Evolutionary conservation across 2,329 filamentous ascomycete genomes (phyloP), one percentile per base, ranked within the genome.

Genomic region (Conoideocrella luteorostrata): DNA sequence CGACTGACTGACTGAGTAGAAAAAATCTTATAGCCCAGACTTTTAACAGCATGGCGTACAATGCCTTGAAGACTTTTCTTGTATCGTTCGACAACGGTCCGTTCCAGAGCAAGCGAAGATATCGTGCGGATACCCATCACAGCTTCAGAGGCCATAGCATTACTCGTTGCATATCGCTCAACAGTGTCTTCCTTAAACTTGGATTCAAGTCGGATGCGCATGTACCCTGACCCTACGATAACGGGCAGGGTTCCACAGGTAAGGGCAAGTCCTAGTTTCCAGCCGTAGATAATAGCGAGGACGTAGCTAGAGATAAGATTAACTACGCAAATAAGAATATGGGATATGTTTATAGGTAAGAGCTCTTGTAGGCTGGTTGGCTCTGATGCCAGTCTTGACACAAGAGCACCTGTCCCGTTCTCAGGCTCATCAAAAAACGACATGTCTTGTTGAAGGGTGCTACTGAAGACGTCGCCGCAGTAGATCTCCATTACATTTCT

Each of bases 391-490:
- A 69, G 48, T 10, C 64, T 55, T 1, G 63, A 62, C 0, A 65
- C 65, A 2, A 70, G 57, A 1, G 66, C 58, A 1, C 67, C 67
- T 2, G 66, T 65, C 34, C 57, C 58, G 29, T 68, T 64, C 5
- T 59, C 54, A 0, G 61, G 55, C 7, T 58, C 46, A 49, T 71
- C 67, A 46, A 70, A 70, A 52, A 70, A 71, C 10, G 62, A 49
- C 56, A 80, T 74, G 47, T 78, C 72, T 52, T 80, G 76, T 17
- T 69, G 65, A 5, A 81, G 62, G 2, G 76, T 71, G 39, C 71
- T 74, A 37, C 68, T 63, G 44, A 82, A 69, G n/a, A 68, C 53
- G 37, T 69, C 64, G 7, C 52, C 47, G 2, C 67, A 64, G 29
- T 67, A 68, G 7, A 52, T 50, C 11, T 52, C 57, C 52, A 64